Base-by-base conservation (phyloP, 768 basidiomycete genomes). In the Lentinula sp. region DNA sequence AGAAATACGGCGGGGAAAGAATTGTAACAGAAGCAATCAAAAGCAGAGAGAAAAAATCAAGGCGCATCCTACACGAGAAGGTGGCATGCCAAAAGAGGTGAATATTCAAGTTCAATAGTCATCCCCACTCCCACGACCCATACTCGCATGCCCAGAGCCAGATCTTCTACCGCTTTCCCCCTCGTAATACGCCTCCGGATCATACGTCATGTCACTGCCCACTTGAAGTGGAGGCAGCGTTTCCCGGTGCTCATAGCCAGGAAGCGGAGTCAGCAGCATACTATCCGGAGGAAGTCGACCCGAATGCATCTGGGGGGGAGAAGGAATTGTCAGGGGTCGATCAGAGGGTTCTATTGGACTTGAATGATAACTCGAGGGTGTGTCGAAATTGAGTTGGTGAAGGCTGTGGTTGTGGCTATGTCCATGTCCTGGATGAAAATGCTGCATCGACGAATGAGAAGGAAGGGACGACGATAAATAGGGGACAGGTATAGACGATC, bases 201-300 rank as follows among this genome's bases (percentile, higher is more conserved):
- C 57, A 55, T 70, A 74, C 9, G 61, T 58, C 57, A 62, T 16
- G 36, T 65, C 57, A 46, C 65, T 52, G 57, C 33, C 63, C 52
- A 7, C 63, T 32, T 33, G 35, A 37, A 59, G 66, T 60, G 63
- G 54, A 43, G 55, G 45, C 9, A 62, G 52, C 55, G 41, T 64
- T 58, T 59, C 57, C 37, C 57, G 57, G 32, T n/a, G 42, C 62
- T 81, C 79, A 66, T 86, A 87, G 20, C 85, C 81, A 4, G 84
- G 78, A 18, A 88, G 76, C n/a, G 89, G 87, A 36, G 88, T 90
- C 63, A 90, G 75, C 58, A 91, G 77, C 28, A 85, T 89, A 71
- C 85, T 88, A 66, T 85, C 81, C 35, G 83, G 73, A 16, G 86
- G 83, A 33, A 90, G 76, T 46, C 85, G 79, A 64, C 74, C 58